Base-by-base conservation (phyloP, 805 yeast species). In the Jamesozyma spencerorum region DNA sequence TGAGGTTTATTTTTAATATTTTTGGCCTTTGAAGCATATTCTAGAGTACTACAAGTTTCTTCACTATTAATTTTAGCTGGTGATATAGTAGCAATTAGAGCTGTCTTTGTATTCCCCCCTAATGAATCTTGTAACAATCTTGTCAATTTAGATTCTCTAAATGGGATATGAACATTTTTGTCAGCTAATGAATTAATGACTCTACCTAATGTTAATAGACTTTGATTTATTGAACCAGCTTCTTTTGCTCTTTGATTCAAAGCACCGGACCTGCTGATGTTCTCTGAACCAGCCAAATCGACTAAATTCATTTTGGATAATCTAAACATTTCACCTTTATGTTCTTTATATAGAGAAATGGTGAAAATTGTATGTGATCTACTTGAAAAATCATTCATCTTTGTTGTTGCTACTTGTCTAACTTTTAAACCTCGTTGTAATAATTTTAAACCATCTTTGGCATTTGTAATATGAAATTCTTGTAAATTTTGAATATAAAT, bases 251-350 rank as follows among this genome's bases (percentile, higher is more conserved):
- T 70, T 55, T 77, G 81, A 49, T 83, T 79, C 18, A 76, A 70
- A 0, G 97, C 95, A 2, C 98, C 98, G 0, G 95, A 84, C 51
- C 86, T 69, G 50, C 73, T 75, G 40, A 90, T 81, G 57, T 88
- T 88, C 58, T 90, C 98, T 4, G 95, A 84, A 0, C 98, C 97
- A 0, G 97, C 98, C 47, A 90, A 69, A 64, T 90, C 97, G 5
- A 90, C 97, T 18, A 88, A 66, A 57, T 88, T 86, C 68, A 86
- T 76, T 53, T 85, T 86, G 5, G 87, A 78, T 18, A 72, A 62
- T 46, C 77, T 65, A 45, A 71, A 70, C 18, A 66, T 49, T 41
- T 74, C 79, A 18, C 63, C 64, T 15, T 60, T 68, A 60, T 37
- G 74, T 65, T 69, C 70, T 50, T 69, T 74, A 53, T 72, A 74